Percentiles rank a stretch among this genome's conserved stretches.
These are phyloP conservation scores for Lentinula raphanica DNA, from an alignment of 768 basidiomycete species.

Conservation along the genomic window DNA sequence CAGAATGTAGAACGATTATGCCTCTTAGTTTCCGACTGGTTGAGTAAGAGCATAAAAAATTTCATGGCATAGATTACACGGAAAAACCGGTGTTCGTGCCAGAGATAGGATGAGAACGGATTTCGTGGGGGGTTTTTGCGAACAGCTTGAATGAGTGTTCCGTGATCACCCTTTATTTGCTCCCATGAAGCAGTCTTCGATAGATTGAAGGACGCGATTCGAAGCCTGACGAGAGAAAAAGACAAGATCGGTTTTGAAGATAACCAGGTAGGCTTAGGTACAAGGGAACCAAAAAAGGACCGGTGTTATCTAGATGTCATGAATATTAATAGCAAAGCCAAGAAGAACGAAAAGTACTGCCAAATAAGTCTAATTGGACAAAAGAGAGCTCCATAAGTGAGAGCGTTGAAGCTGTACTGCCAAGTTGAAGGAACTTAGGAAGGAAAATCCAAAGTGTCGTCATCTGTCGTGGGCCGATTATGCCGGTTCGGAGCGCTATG, in stretches of 20 bases:
- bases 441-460: neutral
- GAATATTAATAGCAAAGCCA: neutral
- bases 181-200: too few species aligned
- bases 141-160: neutral
- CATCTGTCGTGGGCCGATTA: too few species aligned
- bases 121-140: neutral
- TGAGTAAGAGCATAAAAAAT: neutral
- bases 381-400: neutral
- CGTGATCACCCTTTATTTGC: neutral
- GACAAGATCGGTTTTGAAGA: neutral
- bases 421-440: neutral
- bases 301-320: neutral
- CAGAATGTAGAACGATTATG: neutral
- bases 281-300: neutral
- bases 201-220: neutral
- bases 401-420: neutral
- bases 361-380: too few species aligned
- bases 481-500: neutral
- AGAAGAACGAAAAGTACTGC: neutral
- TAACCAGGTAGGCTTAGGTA: neutral
- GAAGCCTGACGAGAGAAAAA: neutral
- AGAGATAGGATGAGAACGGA: neutral
- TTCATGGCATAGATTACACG: neutral
- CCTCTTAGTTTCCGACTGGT: neutral
- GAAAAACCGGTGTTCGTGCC: neutral